A percentile compares a stretch with the other conserved stretches of the same genome.
Evolutionary conservation across 1,139 yeast species (phyloP).

Genomic region (Zygosaccharomyces pseudobailii): DNA sequence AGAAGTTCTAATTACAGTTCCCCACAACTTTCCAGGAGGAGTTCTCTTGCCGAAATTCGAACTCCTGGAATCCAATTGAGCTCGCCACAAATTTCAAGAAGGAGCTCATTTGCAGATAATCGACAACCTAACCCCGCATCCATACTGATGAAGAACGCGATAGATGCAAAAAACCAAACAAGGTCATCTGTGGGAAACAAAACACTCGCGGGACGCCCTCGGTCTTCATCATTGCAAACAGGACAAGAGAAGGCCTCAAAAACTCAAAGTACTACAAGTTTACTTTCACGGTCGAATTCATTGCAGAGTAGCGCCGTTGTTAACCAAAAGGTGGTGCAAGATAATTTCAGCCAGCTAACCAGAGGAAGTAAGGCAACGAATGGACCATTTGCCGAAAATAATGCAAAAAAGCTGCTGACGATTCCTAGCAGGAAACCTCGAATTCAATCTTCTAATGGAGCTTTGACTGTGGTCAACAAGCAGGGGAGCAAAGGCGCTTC

Average conservation of each 20-base stretch:
- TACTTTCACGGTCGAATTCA: constrained; percentile 28
- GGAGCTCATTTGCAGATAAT: constrained; percentile 17
- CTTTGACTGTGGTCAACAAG: not conserved
- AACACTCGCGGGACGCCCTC: constrained; percentile 17
- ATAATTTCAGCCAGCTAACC: constrained; percentile 3
- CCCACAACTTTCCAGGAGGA: constrained; percentile 24
- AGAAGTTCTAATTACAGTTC: constrained; percentile 14
- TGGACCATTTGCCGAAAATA: not conserved
- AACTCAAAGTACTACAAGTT: not conserved
- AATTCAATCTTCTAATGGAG: not conserved
- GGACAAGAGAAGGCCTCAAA: constrained; percentile 5
- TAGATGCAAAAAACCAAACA: constrained; percentile 6
- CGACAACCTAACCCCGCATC: constrained; percentile 1
- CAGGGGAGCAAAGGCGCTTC: not conserved
- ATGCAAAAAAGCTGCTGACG: not conserved
- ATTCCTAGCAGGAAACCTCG: not conserved
- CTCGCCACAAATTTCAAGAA: constrained; percentile 26
- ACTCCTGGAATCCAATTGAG: constrained; percentile 3
- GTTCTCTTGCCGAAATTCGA: constrained; percentile 15
- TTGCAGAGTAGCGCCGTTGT: constrained; percentile 26
- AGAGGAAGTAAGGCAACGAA: not conserved
- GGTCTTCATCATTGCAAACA: constrained; percentile 33
- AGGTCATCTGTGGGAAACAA: constrained; percentile 4
- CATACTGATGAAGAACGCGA: constrained; percentile 1
- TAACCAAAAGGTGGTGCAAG: constrained; percentile 29